These are phyloP conservation scores for Scutellaria barbata DNA, from an alignment of 257 asterid species.

Conservation along the genomic window DNA sequence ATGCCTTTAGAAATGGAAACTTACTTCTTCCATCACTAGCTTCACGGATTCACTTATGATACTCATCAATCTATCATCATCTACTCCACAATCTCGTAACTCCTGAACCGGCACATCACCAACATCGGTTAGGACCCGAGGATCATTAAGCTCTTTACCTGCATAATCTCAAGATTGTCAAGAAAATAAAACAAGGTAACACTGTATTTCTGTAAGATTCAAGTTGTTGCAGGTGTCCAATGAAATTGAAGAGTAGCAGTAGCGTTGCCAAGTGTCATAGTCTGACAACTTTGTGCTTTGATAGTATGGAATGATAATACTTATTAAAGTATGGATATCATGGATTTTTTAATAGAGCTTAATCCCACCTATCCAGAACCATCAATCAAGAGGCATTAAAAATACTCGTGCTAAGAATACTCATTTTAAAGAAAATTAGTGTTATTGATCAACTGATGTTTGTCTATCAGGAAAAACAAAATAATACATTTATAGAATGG, in stretches of 20 bases:
- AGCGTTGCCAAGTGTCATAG: background rate
- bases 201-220: background rate
- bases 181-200: conserved; percentile 7
- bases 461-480: background rate
- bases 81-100: conserved; percentile 89
- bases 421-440: too few species aligned
- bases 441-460: conserved; percentile 4
- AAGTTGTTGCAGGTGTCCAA: too few species aligned
- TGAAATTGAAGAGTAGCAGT: background rate
- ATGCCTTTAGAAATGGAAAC: conserved; percentile 36
- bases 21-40: conserved; percentile 95
- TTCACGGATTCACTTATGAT: conserved; percentile 89
- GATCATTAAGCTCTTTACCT: conserved; percentile 88
- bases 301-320: background rate
- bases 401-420: background rate
- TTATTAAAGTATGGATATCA: background rate
- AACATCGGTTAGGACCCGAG: conserved; percentile 83
- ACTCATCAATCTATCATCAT: conserved; percentile 86
- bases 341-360: background rate
- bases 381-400: background rate
- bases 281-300: background rate
- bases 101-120: conserved; percentile 98
- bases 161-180: conserved; percentile 37
- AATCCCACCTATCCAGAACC: background rate
- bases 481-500: background rate